Conservation (phyloP, 176 grass and related monocot genomes). For the Hordeum vulgare region MorexV3_pseudomolecules_assembly NC_058522.1:585160509-585161008, state of each 20-base stretch:
- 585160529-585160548: slow-evolving; percentile 98
- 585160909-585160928: background rate
- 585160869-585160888: background rate
- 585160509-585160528: slow-evolving; percentile 91
- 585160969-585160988: background rate
- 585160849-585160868: slow-evolving; percentile 25
- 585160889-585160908: background rate
- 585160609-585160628: slow-evolving; percentile 77
- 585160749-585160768: slow-evolving; percentile 86
- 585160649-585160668: slow-evolving; percentile 78
- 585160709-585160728: slow-evolving; percentile 64
- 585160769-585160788: slow-evolving; percentile 83
- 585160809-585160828: slow-evolving; percentile 96
- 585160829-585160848: slow-evolving; percentile 30
- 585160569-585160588: slow-evolving; percentile 69
- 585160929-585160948: slow-evolving; percentile 15
- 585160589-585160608: slow-evolving; percentile 90
- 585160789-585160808: slow-evolving; percentile 74
- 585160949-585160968: background rate
- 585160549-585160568: slow-evolving; percentile 78
- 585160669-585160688: slow-evolving; percentile 48
- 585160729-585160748: slow-evolving; percentile 61
- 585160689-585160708: slow-evolving; percentile 63
- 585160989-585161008: background rate
- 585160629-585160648: slow-evolving; percentile 95